These are phyloP conservation scores for Jatropha multifida DNA, from an alignment of 441 rosid species.

Conservation along the genomic window DNA sequence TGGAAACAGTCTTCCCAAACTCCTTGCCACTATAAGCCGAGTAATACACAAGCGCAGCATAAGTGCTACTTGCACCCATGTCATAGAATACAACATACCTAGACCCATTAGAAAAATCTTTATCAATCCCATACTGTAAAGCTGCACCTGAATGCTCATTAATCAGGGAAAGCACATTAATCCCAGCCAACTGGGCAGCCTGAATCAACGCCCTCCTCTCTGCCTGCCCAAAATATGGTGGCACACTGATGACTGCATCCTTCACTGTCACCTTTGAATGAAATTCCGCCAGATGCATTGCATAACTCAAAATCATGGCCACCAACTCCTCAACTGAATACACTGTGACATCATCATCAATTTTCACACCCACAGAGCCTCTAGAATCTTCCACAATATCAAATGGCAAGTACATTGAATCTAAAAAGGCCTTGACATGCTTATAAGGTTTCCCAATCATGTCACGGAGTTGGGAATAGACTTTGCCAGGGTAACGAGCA, in stretches of 20 bases:
- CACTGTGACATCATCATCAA: conserved; percentile 47
- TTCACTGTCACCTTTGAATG: conserved; percentile 65
- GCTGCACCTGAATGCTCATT: conserved; percentile 97
- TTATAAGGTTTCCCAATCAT: conserved; percentile 76
- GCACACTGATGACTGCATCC: conserved; percentile 80
- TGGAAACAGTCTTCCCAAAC: conserved; percentile 75
- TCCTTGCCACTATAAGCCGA: conserved; percentile 80
- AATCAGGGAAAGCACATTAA: conserved; percentile 70
- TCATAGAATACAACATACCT: conserved; percentile 88
- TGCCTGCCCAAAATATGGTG: conserved; percentile 93
- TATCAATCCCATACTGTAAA: conserved; percentile 95
- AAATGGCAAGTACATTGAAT: conserved; percentile 71
- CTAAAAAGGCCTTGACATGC: conserved; percentile 53
- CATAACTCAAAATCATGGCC: conserved; percentile 77
- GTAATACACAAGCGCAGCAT: conserved; percentile 82
- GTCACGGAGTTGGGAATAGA: conserved; percentile 74
- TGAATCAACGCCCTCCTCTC: conserved; percentile 82
- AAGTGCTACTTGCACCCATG: conserved; percentile 90
- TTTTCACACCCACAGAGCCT: conserved; percentile 61
- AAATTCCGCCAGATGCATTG: conserved; percentile 67
- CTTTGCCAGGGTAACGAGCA: conserved; percentile 83
- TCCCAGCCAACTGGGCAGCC: conserved; percentile 91
- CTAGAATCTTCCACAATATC: conserved; percentile 70
- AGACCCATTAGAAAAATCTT: conserved; percentile 83
- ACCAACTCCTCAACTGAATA: conserved; percentile 84